Conservation (phyloP, 495 filamentous ascomycete genomes). For the Monascus purpureus region DNA sequence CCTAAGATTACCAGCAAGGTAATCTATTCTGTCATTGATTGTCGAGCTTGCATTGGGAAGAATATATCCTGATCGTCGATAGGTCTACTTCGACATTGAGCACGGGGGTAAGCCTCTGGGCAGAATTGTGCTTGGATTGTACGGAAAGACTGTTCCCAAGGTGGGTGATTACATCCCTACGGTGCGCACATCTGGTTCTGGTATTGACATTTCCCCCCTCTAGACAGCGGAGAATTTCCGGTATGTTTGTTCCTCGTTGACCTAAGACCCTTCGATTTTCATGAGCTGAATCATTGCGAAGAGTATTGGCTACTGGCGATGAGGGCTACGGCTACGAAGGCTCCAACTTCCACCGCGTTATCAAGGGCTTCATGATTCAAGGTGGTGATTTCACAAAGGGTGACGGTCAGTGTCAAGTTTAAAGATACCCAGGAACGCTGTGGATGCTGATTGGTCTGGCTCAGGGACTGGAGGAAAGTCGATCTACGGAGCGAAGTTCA, state of each 20-base stretch:
- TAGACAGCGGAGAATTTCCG: constrained; percentile 97
- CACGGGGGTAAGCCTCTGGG: constrained; percentile 80
- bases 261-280: too few relatives aligned
- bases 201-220: constrained; percentile 2
- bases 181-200: not conserved
- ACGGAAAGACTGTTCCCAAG: constrained; percentile 96
- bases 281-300: too few relatives aligned
- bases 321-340: constrained; percentile 94
- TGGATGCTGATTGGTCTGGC: constrained; percentile 5
- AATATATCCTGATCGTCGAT: too few relatives aligned
- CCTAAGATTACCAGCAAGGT: constrained; percentile 95
- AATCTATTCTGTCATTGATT: constrained; percentile 6
- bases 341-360: constrained; percentile 95
- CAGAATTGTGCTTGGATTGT: constrained; percentile 83
- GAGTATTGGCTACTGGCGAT: constrained; percentile 89
- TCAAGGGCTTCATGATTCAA: constrained; percentile 98
- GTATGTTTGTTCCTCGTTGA: constrained; percentile 18
- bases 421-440: not conserved
- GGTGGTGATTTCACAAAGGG: constrained; percentile 96
- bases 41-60: not conserved
- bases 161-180: constrained; percentile 18
- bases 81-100: constrained; percentile 89
- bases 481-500: constrained; percentile 89
- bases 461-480: constrained; percentile 88
- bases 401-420: constrained; percentile 41